Evolutionary conservation across 768 basidiomycete genomes (phyloP).

Genomic region (Sutorius australiensis): DNA sequence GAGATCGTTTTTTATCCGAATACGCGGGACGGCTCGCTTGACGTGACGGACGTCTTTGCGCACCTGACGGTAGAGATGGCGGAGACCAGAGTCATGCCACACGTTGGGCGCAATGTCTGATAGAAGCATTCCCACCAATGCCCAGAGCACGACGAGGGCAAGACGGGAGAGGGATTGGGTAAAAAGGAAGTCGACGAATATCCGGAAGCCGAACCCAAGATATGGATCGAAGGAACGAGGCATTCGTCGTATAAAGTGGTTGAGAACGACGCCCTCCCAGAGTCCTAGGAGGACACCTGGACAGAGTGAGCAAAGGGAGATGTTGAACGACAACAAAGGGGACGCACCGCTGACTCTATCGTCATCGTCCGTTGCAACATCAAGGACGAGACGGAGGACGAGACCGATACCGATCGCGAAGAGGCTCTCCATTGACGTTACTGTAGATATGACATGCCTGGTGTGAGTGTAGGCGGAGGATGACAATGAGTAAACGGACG

Average conservation of each 20-base stretch:
- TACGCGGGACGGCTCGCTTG: slow-evolving; percentile 29
- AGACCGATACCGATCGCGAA: slow-evolving; percentile 68
- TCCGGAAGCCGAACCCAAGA: slow-evolving; percentile 61
- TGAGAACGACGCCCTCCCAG: slow-evolving; percentile 75
- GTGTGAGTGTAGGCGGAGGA: slow-evolving; percentile 27
- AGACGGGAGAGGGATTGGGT: slow-evolving; percentile 51
- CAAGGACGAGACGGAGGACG: slow-evolving; percentile 58
- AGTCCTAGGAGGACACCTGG: slow-evolving; percentile 65
- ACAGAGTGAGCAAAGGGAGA: slow-evolving; percentile 15
- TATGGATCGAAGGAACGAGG: slow-evolving; percentile 67
- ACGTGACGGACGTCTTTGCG: slow-evolving; percentile 33
- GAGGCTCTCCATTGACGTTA: slow-evolving; percentile 60
- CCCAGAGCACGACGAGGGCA: slow-evolving; percentile 50
- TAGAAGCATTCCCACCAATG: slow-evolving; percentile 48
- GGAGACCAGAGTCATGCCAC: slow-evolving; percentile 42
- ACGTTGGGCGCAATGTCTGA: slow-evolving; percentile 48
- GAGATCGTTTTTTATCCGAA: slow-evolving; percentile 31
- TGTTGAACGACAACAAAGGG: background rate
- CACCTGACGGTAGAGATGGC: slow-evolving; percentile 35
- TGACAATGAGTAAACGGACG: slow-evolving; percentile 28
- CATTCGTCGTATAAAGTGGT: slow-evolving; percentile 66
- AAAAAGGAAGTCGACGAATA: slow-evolving; percentile 67
- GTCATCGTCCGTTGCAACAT: slow-evolving; percentile 39
- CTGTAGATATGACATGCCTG: slow-evolving; percentile 27
- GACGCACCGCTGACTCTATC: slow-evolving; percentile 30